Evolutionary conservation across 139 green algal genomes (phyloP), one percentile per base, ranked within the genome.

Genomic region (Monoraphidium neglectum): DNA sequence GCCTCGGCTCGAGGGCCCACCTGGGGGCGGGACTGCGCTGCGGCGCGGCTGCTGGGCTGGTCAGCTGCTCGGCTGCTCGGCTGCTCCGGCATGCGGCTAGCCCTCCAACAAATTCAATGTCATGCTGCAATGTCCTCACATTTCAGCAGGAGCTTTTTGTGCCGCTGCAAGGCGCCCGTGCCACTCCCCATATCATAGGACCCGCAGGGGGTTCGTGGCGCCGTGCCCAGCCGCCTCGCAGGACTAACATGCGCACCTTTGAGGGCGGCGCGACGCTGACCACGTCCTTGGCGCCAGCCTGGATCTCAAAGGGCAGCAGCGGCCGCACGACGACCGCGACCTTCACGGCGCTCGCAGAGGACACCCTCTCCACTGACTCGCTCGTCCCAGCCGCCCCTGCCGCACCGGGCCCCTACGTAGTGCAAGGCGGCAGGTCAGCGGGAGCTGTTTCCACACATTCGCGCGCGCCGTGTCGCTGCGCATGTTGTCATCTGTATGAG

Each of bases 271-370:
- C 38, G 1, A 81, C 24, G 3, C 23, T 37, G 35, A 72, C 46
- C 37, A 49, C 56, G 32, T 76, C 74, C 16, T 32, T 36, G 23
- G 64, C 78, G 13, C 70, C 71, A 36, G 77, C 80, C 26, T 65
- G 49, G 18, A 64, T 64, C 61, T 89, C 84, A 46, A 72, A 53
- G 0, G 63, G 57, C 30, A 86, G 74, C 65, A 89, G 23, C 0
- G 84, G 84, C 21, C 84, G 60, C n/a, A 84, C 81, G 46, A 86
- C 71, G 1, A 86, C 81, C 33, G 81, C 80, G 1, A 89, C 84
- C 43, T 89, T 89, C 26, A 89, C 84, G 2, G 80, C 71, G 43
- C 43, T 51, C 43, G 8, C 12, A 12, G 8, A 12, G 43, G 43
- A 21, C n/a, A n/a, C n/a, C n/a, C n/a, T n/a, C n/a, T n/a, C n/a